Evolutionary conservation across 306 rosid species (phyloP).

Genomic region (barrel medic (Medicago truncatula)): MtrunA17r5.0-ANR NC_053042.1:29780501-29781000

Average conservation of each 20-base stretch:
- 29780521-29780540: not conserved
- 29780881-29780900: conserved; percentile 67
- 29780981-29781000: not conserved
- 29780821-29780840: conserved; percentile 82
- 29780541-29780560: conserved; percentile 19
- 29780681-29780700: not conserved
- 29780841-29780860: conserved; percentile 84
- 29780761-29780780: conserved; percentile 73
- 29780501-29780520: not conserved
- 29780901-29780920: conserved; percentile 67
- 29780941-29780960: not conserved
- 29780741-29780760: conserved; percentile 55
- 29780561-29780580: conserved; percentile 12
- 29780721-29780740: conserved; percentile 69
- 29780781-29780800: conserved; percentile 73
- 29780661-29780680: conserved; percentile 9
- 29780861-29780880: conserved; percentile 84
- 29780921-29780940: not conserved
- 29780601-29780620: not conserved
- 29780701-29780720: conserved; percentile 55
- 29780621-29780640: conserved; percentile 35
- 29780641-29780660: conserved; percentile 16
- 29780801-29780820: conserved; percentile 78
- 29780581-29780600: conserved; percentile 18
- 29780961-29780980: not conserved